A percentile compares a stretch with the other conserved stretches of the same genome.
phyloP scores from a whole-genome alignment of 2,329 filamentous ascomycete genomes.

The Colletotrichum sp. region DNA sequence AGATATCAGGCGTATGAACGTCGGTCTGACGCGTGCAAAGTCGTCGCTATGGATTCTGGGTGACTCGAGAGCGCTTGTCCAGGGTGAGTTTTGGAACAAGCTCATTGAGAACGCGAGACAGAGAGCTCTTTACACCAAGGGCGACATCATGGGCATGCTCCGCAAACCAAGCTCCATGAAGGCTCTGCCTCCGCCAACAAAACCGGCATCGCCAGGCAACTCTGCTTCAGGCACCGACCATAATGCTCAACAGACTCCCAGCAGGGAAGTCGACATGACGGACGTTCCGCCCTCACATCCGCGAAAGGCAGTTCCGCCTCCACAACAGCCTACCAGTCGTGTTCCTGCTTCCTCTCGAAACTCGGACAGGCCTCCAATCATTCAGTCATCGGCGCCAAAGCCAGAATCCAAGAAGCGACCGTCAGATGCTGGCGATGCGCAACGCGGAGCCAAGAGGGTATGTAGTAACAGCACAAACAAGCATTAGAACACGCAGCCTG shows the following conservation, averaged over 20 bases:
- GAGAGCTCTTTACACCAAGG: conserved; percentile 79
- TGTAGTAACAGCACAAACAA: conserved; percentile 26
- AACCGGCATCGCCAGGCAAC: conserved; percentile 30
- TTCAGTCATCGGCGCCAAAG: conserved; percentile 39
- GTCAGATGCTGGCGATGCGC: conserved; percentile 40
- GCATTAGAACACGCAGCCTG: background rate
- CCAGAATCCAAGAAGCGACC: conserved; percentile 45
- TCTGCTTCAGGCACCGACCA: background rate
- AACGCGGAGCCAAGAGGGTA: conserved; percentile 46
- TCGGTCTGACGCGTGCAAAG: conserved; percentile 94
- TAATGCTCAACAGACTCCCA: background rate
- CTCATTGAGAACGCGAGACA: conserved; percentile 81
- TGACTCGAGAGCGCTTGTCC: conserved; percentile 83
- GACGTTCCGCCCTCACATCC: background rate
- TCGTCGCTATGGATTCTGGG: conserved; percentile 96
- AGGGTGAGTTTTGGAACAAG: conserved; percentile 90
- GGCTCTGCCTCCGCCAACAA: conserved; percentile 15
- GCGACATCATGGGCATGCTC: conserved; percentile 57
- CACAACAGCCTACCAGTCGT: background rate
- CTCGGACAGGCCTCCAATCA: conserved; percentile 35
- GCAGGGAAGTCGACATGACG: conserved; percentile 20
- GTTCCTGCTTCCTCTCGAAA: background rate
- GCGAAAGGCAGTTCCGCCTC: background rate
- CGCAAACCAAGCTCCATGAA: conserved; percentile 43
- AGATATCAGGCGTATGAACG: conserved; percentile 99